Conservation (phyloP, 331 rosid species). For the Acacia concinna region DNA sequence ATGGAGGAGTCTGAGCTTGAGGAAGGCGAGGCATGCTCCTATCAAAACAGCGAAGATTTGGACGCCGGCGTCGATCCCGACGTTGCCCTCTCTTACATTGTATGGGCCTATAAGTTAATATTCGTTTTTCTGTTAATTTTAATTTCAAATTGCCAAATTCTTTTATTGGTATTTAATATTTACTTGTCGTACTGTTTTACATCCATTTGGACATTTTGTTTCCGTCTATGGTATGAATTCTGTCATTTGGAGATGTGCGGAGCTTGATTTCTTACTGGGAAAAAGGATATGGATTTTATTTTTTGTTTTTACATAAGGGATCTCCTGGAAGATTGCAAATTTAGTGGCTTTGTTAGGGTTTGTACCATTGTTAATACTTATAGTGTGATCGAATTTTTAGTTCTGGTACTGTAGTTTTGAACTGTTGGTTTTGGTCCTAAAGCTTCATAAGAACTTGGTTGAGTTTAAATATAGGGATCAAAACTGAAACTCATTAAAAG, state of each 20-base stretch:
- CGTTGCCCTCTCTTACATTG: conserved; percentile 79
- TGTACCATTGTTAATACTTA: no score
- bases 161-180: conserved; percentile 27
- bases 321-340: conserved; percentile 10
- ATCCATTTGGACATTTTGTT: conserved; percentile 25
- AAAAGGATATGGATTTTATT: conserved; percentile 14
- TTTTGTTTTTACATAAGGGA: conserved; percentile 9
- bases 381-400: no score
- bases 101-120: conserved; percentile 41
- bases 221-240: conserved; percentile 17
- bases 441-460: no score
- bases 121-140: conserved; percentile 20
- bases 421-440: no score
- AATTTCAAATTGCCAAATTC: conserved; percentile 22
- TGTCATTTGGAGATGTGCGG: conserved; percentile 14
- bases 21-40: conserved; percentile 88
- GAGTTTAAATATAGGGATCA: no score
- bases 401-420: no score
- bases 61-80: conserved; percentile 79
- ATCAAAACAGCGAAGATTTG: conserved; percentile 58
- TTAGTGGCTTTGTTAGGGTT: neutral
- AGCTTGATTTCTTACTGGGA: neutral
- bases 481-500: no score
- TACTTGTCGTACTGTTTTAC: conserved; percentile 22
- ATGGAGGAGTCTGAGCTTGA: conserved; percentile 91